phyloP scores from a whole-genome alignment of 345 rosid genomes.

The Firmiana major region DNA sequence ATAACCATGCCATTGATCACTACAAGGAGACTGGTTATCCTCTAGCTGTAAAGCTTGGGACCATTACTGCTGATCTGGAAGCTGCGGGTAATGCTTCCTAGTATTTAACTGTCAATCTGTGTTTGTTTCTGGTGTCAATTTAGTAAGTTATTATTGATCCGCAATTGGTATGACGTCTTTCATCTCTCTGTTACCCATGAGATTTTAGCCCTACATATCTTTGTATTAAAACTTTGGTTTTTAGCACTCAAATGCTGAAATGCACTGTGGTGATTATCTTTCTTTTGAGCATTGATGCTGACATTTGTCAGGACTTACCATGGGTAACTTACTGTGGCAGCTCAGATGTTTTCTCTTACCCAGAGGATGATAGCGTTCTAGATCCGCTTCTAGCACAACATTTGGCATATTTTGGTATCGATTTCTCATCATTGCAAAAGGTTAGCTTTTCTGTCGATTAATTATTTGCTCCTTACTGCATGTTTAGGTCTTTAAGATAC shows the following conservation, averaged over 20 bases:
- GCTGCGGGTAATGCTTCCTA: conserved; percentile 77
- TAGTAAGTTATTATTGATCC: not conserved
- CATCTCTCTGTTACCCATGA: not conserved
- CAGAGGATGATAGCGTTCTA: conserved; percentile 86
- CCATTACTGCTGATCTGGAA: conserved; percentile 89
- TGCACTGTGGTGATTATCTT: not conserved
- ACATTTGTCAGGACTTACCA: conserved; percentile 32
- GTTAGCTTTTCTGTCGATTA: conserved; percentile 32
- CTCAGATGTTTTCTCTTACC: conserved; percentile 97
- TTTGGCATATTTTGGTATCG: conserved; percentile 94
- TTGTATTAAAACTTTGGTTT: not conserved
- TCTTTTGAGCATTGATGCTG: not conserved
- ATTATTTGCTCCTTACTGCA: not conserved
- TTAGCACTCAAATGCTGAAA: not conserved
- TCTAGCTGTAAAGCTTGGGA: conserved; percentile 96
- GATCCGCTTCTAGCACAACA: conserved; percentile 92
- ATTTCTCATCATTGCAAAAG: conserved; percentile 93
- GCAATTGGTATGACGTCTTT: not conserved
- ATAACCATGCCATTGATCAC: conserved; percentile 89
- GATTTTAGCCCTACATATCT: not conserved
- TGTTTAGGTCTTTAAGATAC: not conserved
- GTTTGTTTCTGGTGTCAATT: not conserved
- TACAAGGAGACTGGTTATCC: conserved; percentile 88
- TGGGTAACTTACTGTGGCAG: conserved; percentile 62
- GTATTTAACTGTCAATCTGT: conserved; percentile 10